phyloP scores from a whole-genome alignment of 371 early-diverging fungal genomes.

The Haplosporangium sp. region DNA sequence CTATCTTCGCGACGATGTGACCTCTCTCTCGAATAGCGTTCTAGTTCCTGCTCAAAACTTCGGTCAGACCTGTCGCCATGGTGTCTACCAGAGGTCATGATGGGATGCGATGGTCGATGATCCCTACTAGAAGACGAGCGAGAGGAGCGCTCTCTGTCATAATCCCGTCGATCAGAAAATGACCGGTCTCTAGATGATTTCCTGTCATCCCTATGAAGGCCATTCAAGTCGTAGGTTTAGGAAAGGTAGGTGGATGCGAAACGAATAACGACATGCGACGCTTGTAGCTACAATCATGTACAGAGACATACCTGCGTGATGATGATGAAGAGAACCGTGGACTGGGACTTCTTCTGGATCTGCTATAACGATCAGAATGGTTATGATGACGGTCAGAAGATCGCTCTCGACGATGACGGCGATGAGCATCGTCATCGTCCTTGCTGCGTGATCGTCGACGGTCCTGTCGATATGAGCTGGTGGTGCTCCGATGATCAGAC shows the following conservation, averaged over 20 bases:
- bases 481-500: slow-evolving; percentile 35
- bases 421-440: slow-evolving; percentile 23
- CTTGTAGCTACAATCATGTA: no score
- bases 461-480: slow-evolving; percentile 29
- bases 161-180: slow-evolving; percentile 38
- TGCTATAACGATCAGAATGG: slow-evolving; percentile 27
- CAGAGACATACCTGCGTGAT: slow-evolving; percentile 52
- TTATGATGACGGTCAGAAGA: slow-evolving; percentile 31
- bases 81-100: slow-evolving; percentile 47
- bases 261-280: not conserved
- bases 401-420: slow-evolving; percentile 26
- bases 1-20: slow-evolving; percentile 38
- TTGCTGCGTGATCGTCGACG: slow-evolving; percentile 33
- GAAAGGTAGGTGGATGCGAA: not conserved
- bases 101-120: slow-evolving; percentile 36
- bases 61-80: slow-evolving; percentile 33
- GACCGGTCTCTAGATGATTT: slow-evolving; percentile 35
- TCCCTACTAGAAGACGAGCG: slow-evolving; percentile 29
- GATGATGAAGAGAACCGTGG: slow-evolving; percentile 29
- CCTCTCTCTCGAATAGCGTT: slow-evolving; percentile 42
- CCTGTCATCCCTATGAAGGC: slow-evolving; percentile 28
- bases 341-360: slow-evolving; percentile 40
- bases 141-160: slow-evolving; percentile 41
- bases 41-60: slow-evolving; percentile 53
- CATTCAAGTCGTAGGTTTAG: not conserved